Evolutionary conservation across 1,284 basidiomycete species (phyloP), one percentile per base, ranked within the genome.

Genomic region (Ustilago hordei): DNA sequence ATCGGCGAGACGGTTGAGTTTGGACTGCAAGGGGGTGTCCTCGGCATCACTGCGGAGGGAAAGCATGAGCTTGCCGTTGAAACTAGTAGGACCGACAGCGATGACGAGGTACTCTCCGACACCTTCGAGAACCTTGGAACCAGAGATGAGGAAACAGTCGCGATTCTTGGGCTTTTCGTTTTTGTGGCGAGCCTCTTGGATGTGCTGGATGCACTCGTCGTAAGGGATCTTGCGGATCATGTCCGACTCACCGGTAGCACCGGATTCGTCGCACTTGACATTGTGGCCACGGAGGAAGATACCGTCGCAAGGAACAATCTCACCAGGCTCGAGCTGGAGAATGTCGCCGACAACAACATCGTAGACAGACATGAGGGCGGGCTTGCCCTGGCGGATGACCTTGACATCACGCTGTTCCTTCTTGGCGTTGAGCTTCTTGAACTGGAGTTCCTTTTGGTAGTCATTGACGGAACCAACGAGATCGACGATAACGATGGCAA

Each of bases 391-490:
- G 12, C 97, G 93, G 67, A 98, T 92, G 60, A 95, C 93, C 87
- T 97, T 98, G 83, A 98, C 92, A 11, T 91, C 91, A 55, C 96
- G 93, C 81, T 97, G 94, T 67, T 98, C 97, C 87, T 97, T 97
- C 88, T 97, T 93, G 78, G 93, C 93, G 84, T 98, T 98, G 60
- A 99, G 90, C 43, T 89, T 89, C 82, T 93, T 92, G 88, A 99
- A 98, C 87, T 99, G 96, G 8, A 91, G 91, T 86, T 99, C 96
- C 88, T 99, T 98, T 87, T 98, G 95, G 91, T 93, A 99, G 85
- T 95, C 95, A 83, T 95, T 95, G 43, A 95, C 73, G 31, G 93
- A 93, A 43, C 94, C 94, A 58, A 95, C 93, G 54, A 79, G 67
- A 38, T 81, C 80, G 50, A 85, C 82, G 55, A 89, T 87, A 78